Evolutionary conservation across 495 filamentous ascomycete genomes (phyloP).

Genomic region (Neurospora sp.): DNA sequence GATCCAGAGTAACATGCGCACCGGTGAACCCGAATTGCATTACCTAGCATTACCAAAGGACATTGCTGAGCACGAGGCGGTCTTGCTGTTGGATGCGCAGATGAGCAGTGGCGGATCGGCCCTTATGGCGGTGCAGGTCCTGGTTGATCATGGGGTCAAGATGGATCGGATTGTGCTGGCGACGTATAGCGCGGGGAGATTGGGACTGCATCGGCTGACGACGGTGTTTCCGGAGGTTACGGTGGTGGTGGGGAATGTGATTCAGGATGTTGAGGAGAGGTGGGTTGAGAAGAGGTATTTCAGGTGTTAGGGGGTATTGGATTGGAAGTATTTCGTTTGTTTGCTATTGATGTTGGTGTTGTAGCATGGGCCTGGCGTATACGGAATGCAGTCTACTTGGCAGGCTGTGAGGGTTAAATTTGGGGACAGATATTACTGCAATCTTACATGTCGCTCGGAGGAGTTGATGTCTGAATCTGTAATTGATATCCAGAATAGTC

Average conservation of each 20-base stretch:
- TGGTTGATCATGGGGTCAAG: constrained; percentile 88
- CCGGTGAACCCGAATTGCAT: constrained; percentile 85
- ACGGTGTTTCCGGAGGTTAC: constrained; percentile 79
- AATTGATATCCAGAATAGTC: background rate
- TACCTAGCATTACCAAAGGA: constrained; percentile 66
- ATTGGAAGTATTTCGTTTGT: background rate
- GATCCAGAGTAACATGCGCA: constrained; percentile 78
- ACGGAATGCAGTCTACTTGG: background rate
- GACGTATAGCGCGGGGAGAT: constrained; percentile 22
- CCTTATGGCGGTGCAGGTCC: constrained; percentile 88
- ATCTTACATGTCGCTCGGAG: too few relatives aligned
- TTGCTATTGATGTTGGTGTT: background rate
- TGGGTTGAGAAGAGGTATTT: constrained; percentile 31
- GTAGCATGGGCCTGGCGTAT: background rate
- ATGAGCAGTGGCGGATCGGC: constrained; percentile 91
- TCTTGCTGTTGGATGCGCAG: constrained; percentile 83
- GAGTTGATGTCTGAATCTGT: too few relatives aligned
- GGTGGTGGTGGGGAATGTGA: constrained; percentile 70
- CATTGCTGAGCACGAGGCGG: constrained; percentile 60
- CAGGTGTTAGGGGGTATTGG: constrained; percentile 13
- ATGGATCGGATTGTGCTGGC: constrained; percentile 59
- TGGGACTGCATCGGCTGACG: constrained; percentile 67
- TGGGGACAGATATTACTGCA: too few relatives aligned
- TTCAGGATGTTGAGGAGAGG: constrained; percentile 24
- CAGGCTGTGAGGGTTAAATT: too few relatives aligned